Percentiles rank a stretch among this genome's conserved stretches.
Conservation (phyloP, 2,329 filamentous ascomycete genomes). For the Akanthomyces lecanii region DNA sequence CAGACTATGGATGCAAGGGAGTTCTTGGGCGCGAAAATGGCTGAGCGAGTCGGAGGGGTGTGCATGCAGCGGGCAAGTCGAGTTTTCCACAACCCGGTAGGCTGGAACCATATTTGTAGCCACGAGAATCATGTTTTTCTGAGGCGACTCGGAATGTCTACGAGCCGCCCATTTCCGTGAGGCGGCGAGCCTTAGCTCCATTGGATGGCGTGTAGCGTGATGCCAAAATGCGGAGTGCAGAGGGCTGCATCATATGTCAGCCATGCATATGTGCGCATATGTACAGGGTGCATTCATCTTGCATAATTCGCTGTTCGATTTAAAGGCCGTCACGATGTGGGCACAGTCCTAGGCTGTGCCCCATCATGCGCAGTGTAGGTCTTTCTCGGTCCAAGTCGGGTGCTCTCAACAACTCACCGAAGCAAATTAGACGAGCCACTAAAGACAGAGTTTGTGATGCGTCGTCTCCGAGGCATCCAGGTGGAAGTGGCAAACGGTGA, state of each 20-base stretch:
- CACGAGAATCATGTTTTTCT: background rate
- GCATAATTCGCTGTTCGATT: conserved; percentile 7
- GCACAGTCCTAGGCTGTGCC: background rate
- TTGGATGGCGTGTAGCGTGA: background rate
- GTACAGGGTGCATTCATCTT: background rate
- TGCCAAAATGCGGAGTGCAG: conserved; percentile 6
- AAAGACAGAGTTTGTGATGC: background rate
- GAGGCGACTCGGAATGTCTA: background rate
- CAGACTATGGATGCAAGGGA: conserved; percentile 3
- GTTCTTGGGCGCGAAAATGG: background rate
- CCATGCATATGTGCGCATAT: background rate
- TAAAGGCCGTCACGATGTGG: background rate
- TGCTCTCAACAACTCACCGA: background rate
- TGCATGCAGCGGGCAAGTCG: background rate
- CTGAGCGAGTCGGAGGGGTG: background rate
- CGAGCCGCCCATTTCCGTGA: background rate
- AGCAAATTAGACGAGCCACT: background rate
- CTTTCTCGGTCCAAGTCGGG: background rate
- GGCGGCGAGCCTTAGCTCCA: background rate
- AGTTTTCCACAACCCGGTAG: conserved; percentile 1
- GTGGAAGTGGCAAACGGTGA: background rate
- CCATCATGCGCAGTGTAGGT: background rate
- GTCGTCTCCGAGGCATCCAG: background rate
- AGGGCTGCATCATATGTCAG: conserved; percentile 7
- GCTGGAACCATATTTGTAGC: background rate